phyloP scores from a whole-genome alignment of 78 protist species.

The Fonticula alba region DNA sequence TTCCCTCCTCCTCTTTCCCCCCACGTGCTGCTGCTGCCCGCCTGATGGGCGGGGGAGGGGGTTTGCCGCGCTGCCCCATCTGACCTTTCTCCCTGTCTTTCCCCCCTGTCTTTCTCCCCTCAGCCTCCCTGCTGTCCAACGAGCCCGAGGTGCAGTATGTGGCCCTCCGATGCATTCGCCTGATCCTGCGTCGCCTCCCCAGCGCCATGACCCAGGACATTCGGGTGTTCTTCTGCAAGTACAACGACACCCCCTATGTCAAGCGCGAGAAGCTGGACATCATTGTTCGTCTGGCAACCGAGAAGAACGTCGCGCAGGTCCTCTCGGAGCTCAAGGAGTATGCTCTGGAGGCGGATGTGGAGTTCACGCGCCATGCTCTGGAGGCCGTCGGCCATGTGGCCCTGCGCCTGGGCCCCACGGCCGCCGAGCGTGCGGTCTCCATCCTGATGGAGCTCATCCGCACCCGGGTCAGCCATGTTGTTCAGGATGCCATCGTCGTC shows the following conservation, averaged over 20 bases:
- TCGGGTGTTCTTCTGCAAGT: conserved; percentile 90
- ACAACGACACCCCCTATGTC: conserved; percentile 97
- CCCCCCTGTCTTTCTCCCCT: background rate
- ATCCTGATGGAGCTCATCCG: conserved; percentile 81
- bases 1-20: too few species aligned
- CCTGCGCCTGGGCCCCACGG: conserved; percentile 61
- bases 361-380: conserved; percentile 90
- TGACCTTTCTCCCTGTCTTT: conserved; percentile 5
- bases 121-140: conserved; percentile 61
- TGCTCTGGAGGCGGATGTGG: conserved; percentile 91
- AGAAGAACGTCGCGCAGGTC: conserved; percentile 55
- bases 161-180: conserved; percentile 89
- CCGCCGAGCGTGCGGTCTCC: conserved; percentile 66
- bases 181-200: conserved; percentile 80
- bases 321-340: conserved; percentile 87
- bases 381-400: conserved; percentile 91
- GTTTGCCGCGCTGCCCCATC: background rate
- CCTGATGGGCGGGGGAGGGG: conserved; percentile 6
- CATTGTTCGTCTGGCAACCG: conserved; percentile 76
- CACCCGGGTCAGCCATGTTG: conserved; percentile 92
- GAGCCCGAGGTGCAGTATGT: conserved; percentile 94
- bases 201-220: conserved; percentile 58
- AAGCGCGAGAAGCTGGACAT: conserved; percentile 97
- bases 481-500: conserved; percentile 97
- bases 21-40: too few species aligned